Conservation (phyloP, 2,329 filamentous ascomycete genomes). For the Xylaria sp. region DNA sequence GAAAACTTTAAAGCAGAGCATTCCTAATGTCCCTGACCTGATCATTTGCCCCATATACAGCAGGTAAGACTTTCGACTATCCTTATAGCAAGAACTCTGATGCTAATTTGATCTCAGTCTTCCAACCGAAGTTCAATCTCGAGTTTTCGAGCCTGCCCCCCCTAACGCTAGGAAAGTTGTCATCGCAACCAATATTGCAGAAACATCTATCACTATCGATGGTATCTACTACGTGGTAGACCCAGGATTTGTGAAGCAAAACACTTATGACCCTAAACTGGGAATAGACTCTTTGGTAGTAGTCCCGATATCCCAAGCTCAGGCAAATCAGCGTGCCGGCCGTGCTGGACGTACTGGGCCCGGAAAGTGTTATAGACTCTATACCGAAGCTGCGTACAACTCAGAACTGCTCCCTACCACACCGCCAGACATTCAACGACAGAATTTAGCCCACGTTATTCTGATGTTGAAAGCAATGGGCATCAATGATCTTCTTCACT, state of each 20-base stretch:
- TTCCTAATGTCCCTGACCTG: constrained; percentile 91
- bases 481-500: constrained; percentile 95
- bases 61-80: constrained; percentile 18
- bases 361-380: constrained; percentile 93
- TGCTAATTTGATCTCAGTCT: constrained; percentile 57
- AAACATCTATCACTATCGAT: constrained; percentile 97
- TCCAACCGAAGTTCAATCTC: constrained; percentile 90
- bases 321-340: constrained; percentile 92
- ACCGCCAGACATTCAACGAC: constrained; percentile 94
- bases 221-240: constrained; percentile 98
- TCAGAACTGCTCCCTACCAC: constrained; percentile 96
- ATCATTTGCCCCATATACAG: constrained; percentile 97
- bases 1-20: constrained; percentile 89
- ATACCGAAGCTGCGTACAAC: constrained; percentile 94
- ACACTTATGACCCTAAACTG: constrained; percentile 93
- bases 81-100: neutral
- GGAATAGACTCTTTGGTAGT: constrained; percentile 98
- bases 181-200: constrained; percentile 97
- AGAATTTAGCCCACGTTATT: constrained; percentile 91
- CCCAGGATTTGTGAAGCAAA: constrained; percentile 97
- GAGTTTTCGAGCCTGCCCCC: constrained; percentile 92
- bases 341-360: constrained; percentile 93
- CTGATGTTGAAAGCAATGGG: constrained; percentile 99
- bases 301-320: constrained; percentile 94
- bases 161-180: constrained; percentile 89